Evolutionary conservation across 2,329 filamentous ascomycete species (phyloP).

Genomic region (Talaromyces sp.): DNA sequence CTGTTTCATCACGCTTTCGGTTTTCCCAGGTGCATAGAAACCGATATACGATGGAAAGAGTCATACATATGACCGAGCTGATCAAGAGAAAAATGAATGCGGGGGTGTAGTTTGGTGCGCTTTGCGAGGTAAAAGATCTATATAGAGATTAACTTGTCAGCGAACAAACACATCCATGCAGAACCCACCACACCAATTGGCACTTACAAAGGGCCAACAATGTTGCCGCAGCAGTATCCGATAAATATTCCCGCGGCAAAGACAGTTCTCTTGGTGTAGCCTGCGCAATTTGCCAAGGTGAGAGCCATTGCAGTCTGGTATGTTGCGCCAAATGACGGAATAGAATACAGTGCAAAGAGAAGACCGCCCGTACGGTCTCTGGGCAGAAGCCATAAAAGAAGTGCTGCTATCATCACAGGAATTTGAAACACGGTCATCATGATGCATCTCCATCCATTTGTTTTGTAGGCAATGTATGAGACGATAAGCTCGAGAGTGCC

Average conservation of each 20-base stretch:
- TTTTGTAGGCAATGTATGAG: constrained; percentile 5
- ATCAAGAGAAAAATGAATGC: constrained; percentile 1
- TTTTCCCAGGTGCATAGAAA: neutral
- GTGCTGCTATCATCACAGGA: constrained; percentile 43
- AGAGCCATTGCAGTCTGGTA: constrained; percentile 42
- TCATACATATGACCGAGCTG: neutral
- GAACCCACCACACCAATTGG: no score
- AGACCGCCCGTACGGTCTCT: constrained; percentile 36
- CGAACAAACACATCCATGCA: no score
- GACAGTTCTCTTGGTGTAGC: constrained; percentile 39
- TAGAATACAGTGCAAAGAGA: constrained; percentile 41
- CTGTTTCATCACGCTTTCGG: neutral
- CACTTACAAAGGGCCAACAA: no score
- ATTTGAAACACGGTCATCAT: constrained; percentile 40
- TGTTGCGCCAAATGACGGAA: constrained; percentile 38
- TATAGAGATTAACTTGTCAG: no score
- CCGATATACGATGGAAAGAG: neutral
- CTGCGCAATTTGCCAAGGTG: constrained; percentile 44
- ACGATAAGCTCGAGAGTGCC: no score
- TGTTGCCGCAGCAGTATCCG: no score
- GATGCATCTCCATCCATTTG: constrained; percentile 35
- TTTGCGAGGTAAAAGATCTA: neutral
- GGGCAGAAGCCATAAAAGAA: constrained; percentile 28
- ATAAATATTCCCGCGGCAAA: no score
- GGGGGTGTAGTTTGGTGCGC: neutral